A percentile compares a stretch with the other conserved stretches of the same genome.
phyloP scores from a whole-genome alignment of 768 basidiomycete genomes.

The Boletus insuetus region DNA sequence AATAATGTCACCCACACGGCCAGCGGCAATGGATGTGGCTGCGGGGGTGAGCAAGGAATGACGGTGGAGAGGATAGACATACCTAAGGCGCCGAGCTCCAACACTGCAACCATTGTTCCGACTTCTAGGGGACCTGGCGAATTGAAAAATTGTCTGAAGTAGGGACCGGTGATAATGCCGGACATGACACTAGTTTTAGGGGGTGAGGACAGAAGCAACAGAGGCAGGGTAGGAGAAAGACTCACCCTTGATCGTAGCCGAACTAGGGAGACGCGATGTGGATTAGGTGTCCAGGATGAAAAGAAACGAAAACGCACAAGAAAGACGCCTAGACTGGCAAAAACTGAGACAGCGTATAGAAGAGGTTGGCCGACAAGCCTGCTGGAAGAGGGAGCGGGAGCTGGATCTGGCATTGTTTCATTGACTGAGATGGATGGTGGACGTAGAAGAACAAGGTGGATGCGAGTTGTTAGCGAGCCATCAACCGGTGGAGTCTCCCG shows the following conservation, averaged over 20 bases:
- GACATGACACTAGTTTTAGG: constrained; percentile 67
- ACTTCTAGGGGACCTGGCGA: constrained; percentile 69
- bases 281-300: background rate
- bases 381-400: constrained; percentile 31
- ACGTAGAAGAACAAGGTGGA: constrained; percentile 11
- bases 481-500: constrained; percentile 16
- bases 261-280: constrained; percentile 43
- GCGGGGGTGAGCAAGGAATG: constrained; percentile 1
- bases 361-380: constrained; percentile 76
- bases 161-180: constrained; percentile 85
- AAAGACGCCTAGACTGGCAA: constrained; percentile 83
- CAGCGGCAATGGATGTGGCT: constrained; percentile 90
- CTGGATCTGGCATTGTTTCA: constrained; percentile 53
- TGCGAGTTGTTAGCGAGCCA: background rate
- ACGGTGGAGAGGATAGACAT: constrained; percentile 23
- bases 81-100: constrained; percentile 92
- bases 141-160: constrained; percentile 81
- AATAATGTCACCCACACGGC: constrained; percentile 81
- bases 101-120: constrained; percentile 95
- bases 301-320: constrained; percentile 49
- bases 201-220: constrained; percentile 1
- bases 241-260: constrained; percentile 84
- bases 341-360: constrained; percentile 76
- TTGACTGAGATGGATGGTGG: constrained; percentile 30
- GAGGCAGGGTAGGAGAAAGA: constrained; percentile 4